These are phyloP conservation scores for Pharus latifolius DNA, from an alignment of 176 grass and related monocot genomes.

Conservation along the genomic window DNA sequence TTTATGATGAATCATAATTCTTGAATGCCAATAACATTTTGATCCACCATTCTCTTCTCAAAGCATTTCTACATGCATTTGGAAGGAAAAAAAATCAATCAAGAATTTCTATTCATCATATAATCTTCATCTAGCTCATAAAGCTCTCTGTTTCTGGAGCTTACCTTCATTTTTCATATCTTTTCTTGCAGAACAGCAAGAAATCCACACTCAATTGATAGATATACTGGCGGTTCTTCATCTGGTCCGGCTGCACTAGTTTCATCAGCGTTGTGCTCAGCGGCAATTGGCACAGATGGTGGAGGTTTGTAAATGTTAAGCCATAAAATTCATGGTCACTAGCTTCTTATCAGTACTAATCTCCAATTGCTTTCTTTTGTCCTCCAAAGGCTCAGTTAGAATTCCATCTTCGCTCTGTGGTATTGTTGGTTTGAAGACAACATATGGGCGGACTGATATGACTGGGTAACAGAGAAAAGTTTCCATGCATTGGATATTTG, in stretches of 20 bases:
- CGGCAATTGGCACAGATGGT: conserved; percentile 86
- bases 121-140: background rate
- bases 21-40: background rate
- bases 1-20: background rate
- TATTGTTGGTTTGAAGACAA: conserved; percentile 94
- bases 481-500: background rate
- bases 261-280: conserved; percentile 81
- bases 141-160: conserved; percentile 15
- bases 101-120: background rate
- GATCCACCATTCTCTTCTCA: background rate
- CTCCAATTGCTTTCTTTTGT: conserved; percentile 9
- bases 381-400: conserved; percentile 75
- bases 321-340: background rate
- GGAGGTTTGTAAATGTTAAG: conserved; percentile 51
- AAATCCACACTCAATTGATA: conserved; percentile 92
- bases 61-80: background rate
- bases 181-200: conserved; percentile 64
- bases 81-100: background rate
- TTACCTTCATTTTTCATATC: conserved; percentile 3
- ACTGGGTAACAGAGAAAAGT: conserved; percentile 52
- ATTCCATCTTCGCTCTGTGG: conserved; percentile 98
- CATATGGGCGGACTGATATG: conserved; percentile 75
- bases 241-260: conserved; percentile 95
- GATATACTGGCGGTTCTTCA: conserved; percentile 97
- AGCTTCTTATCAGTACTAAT: background rate